phyloP scores from a whole-genome alignment of 2,329 filamentous ascomycete genomes.

The Microcyclospora pomicola region DNA sequence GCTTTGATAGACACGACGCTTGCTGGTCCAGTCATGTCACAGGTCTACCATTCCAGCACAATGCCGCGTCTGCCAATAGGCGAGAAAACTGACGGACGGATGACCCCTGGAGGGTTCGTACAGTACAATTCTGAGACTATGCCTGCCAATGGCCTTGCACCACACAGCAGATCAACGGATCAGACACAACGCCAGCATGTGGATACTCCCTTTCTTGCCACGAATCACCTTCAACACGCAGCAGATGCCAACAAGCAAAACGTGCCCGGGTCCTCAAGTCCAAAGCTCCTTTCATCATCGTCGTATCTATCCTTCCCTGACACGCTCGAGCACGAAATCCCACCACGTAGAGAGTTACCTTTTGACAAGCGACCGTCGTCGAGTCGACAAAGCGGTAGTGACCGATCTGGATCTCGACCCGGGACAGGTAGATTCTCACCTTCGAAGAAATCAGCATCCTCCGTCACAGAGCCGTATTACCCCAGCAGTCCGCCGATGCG shows the following conservation, averaged over 20 bases:
- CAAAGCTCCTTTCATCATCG: no score
- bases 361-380: slow-evolving; percentile 7
- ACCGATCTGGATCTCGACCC: slow-evolving; percentile 1
- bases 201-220: background rate
- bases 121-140: no score
- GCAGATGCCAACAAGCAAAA: background rate
- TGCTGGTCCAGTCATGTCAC: slow-evolving; percentile 2
- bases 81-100: slow-evolving; percentile 1
- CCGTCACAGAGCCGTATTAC: no score
- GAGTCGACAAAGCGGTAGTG: slow-evolving; percentile 11
- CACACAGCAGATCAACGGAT: no score
- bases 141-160: no score
- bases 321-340: slow-evolving; percentile 10
- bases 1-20: slow-evolving; percentile 1
- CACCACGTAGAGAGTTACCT: slow-evolving; percentile 6
- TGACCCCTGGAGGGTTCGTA: no score
- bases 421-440: slow-evolving; percentile 1
- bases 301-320: slow-evolving; percentile 1
- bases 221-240: background rate
- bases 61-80: slow-evolving; percentile 6
- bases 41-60: slow-evolving; percentile 3
- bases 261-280: background rate
- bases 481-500: no score
- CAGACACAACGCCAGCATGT: slow-evolving; percentile 4
- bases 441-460: no score